Base-by-base conservation (phyloP, 257 asterid species). In the Perilla frutescens region DNA sequence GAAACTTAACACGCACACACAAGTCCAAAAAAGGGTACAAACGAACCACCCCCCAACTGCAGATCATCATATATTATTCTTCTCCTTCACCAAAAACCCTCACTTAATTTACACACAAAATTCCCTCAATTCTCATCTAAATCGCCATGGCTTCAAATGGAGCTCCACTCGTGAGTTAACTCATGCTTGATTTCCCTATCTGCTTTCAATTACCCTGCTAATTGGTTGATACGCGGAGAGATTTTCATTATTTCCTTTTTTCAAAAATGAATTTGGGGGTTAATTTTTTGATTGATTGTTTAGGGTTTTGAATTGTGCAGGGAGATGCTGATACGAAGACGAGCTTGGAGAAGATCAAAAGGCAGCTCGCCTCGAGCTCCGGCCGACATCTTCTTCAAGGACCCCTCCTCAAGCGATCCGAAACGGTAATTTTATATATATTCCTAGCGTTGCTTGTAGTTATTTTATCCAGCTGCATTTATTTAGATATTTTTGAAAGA, bases 321-420 rank as follows among this genome's bases (percentile, higher is more conserved):
- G 93, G 85, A 63, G 96, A 90, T 70, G 89, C 83, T 34, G 97
- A 91, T 67, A 87, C 98, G 62, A 87, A 81, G 87, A 79, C 89
- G 79, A 95, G 98, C 86, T 87, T 95, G 90, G 99, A 95, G 86
- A 95, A 87, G 92, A 95, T 95, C 96, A 95, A 95, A 61, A 83
- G 95, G 47, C 99, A 95, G 90, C 86, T 95, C 72, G 96, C 99
- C 41, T 90, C 98, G 62, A 90, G 93, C 76, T 92, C 98, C 75
- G 98, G 98, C 61, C 84, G 96, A 62, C 87, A 95, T 84, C 84
- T 95, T 55, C 90, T 95, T 70, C 99, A 95, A 71, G 98, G 99
- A 7, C 98, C 97, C 49, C 96, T 95, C 70, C 89, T 95, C 72
- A 95, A 95, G 86, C 90, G 99, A 92, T 95, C 99, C 73, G 99